A percentile compares a stretch with the other conserved stretches of the same genome.
Evolutionary conservation across 345 rosid species (phyloP).

Genomic region (Limnanthes douglasii): DNA sequence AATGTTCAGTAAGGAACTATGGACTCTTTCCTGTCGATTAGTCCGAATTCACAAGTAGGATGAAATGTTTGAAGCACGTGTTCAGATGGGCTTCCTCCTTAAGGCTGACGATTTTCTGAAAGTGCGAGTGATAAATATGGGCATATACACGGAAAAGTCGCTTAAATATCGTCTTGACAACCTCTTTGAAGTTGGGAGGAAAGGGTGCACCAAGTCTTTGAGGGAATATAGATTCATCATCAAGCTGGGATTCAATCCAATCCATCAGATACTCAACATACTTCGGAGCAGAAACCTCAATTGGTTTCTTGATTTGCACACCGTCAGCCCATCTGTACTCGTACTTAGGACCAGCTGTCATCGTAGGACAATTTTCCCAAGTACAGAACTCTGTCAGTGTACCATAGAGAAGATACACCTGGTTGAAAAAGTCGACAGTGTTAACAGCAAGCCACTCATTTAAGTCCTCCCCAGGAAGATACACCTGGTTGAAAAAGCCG

Average conservation of each 20-base stretch:
- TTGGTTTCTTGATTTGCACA: conserved; percentile 48
- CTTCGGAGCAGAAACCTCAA: conserved; percentile 66
- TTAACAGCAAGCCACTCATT: conserved; percentile 72
- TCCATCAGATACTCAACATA: conserved; percentile 64
- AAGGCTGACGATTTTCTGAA: conserved; percentile 50
- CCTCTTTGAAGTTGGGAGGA: conserved; percentile 39
- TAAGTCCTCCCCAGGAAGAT: conserved; percentile 64
- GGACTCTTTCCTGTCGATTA: conserved; percentile 94
- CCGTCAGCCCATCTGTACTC: conserved; percentile 82
- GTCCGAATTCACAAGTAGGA: conserved; percentile 81
- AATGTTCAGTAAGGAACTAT: conserved; percentile 64
- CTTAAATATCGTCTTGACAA: conserved; percentile 51
- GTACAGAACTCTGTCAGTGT: conserved; percentile 69
- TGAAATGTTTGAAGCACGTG: conserved; percentile 63
- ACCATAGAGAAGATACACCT: conserved; percentile 49
- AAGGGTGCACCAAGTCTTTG: conserved; percentile 52
- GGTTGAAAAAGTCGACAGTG: conserved; percentile 73
- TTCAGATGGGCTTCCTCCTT: conserved; percentile 74
- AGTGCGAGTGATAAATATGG: conserved; percentile 62
- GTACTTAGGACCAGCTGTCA: conserved; percentile 70
- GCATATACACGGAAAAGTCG: conserved; percentile 56
- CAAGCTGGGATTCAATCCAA: conserved; percentile 57
- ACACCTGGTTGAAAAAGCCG: too few relatives aligned
- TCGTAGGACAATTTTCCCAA: conserved; percentile 32
- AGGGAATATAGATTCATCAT: conserved; percentile 50